Conservation (phyloP, 139 green algal genomes). For the Penium margaritaceum region DNA sequence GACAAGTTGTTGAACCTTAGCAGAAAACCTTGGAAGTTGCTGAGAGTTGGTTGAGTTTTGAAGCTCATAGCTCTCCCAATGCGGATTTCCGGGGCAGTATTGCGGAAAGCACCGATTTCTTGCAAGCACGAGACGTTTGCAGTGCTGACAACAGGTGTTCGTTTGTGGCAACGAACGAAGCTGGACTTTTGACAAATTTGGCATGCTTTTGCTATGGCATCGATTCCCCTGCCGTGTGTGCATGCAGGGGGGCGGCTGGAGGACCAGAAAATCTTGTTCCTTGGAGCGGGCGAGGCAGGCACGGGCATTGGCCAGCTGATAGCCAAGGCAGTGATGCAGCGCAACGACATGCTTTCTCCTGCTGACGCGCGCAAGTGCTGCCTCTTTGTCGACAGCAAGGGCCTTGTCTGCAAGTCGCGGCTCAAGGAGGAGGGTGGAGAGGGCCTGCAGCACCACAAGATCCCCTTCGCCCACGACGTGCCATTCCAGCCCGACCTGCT, state of each 20-base stretch:
- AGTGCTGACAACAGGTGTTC: too few species aligned
- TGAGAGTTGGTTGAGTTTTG: too few species aligned
- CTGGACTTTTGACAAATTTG: too few species aligned
- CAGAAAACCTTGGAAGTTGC: too few species aligned
- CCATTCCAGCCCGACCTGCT: conserved; percentile 38
- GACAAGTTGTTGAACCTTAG: too few species aligned
- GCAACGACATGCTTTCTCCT: not conserved
- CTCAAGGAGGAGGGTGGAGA: not conserved
- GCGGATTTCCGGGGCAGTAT: too few species aligned
- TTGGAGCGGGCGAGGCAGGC: conserved; percentile 23
- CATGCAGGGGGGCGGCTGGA: conserved; percentile 42
- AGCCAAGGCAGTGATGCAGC: conserved; percentile 11
- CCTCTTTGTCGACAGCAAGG: conserved; percentile 71
- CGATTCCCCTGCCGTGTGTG: too few species aligned
- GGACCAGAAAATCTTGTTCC: conserved; percentile 30
- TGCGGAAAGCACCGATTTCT: too few species aligned
- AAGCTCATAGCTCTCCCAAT: too few species aligned
- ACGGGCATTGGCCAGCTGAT: conserved; percentile 26
- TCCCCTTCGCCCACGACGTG: conserved; percentile 69
- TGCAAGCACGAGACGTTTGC: too few species aligned
- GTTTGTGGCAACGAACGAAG: too few species aligned
- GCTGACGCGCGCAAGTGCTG: conserved; percentile 51
- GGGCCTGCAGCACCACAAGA: conserved; percentile 70
- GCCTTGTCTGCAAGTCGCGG: conserved; percentile 58
- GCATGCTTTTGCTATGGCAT: too few species aligned